Base-by-base conservation (phyloP, 2,329 filamentous ascomycete genomes). In the Rutstroemia sp. region DNA sequence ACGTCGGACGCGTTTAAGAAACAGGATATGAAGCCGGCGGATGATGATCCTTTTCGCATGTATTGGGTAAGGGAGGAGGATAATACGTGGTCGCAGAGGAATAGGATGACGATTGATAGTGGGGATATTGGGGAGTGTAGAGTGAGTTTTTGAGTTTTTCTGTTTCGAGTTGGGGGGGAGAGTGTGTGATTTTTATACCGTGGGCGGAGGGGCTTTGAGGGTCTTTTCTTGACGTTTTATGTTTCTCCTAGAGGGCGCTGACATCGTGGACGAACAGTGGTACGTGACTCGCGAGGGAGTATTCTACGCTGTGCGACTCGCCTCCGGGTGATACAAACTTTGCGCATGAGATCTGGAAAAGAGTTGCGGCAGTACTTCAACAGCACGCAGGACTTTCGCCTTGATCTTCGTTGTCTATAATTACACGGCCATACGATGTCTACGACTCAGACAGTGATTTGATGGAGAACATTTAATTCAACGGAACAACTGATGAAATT, bases 41-140 rank as follows among this genome's bases (percentile, higher is more conserved):
- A 85, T 65, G 77, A 82, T 61, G 78, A 84, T 69, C 77, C 79
- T 41, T 75, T 74, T 46, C 80, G 81, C 60, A 79, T 81, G 72
- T 86, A 85, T 71, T 81, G 77, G 72, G 76, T 79, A 63, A 78
- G 80, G 57, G 81, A 86, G 71, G 70, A 79, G 62, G 81, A 86
- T 69, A 78, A 79, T 50, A 76, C 78, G 58, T 85, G 78, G 78
- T 79, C 77, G 38, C 75, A 82, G 69, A 77, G 80, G 67, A 81
- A 76, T 68, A 79, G 82, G 34, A 76, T 76, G 69, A 79, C 80
- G 53, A 81, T 86, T 69, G 82, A 86, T 67, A 73, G 75, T 65
- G 75, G 82, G 41, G 70, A 71, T 61, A 66, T 71, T 65, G 77
- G 76, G 27, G 73, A 77, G 54, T 77, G 75, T 62, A 77, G 80